Base-by-base conservation (phyloP, 257 asterid species). In the Ocimum tenuiflorum region DNA sequence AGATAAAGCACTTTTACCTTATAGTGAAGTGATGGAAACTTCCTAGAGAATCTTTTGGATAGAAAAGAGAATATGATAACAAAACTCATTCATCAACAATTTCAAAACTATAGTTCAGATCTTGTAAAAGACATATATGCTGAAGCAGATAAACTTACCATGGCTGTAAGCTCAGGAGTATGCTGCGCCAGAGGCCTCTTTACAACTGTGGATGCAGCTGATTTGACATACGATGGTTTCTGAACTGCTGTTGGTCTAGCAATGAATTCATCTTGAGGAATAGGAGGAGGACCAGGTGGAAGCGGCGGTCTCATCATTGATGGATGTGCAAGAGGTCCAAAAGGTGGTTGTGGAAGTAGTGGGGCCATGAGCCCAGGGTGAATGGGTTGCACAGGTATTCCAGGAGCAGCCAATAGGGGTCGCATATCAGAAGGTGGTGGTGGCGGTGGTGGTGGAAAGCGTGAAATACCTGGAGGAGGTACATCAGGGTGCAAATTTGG, bases 161-260 rank as follows among this genome's bases (percentile, higher is more conserved):
- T 94, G 35, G 97, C 88, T 42, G 99, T 94, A 65, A 94, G 88
- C 79, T 90, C 99, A 41, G 99, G 99, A 20, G 97, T 94, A 77
- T 94, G 99, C 77, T 94, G 99, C 51, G 99, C 99, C 69, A 94
- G 85, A 75, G 97, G 99, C 82, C 96, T 94, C 86, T 94, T 94
- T 60, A 94, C 87, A 70, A 94, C 99, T 53, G 99, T 94, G 14
- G 99, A 85, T 54, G 97, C 96, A 69, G 99, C 99, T 64, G 97
- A 91, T 70, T 90, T 94, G 55, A 94, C 75, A 68, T 90, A 90
- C 24, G 99, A 94, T 61, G 99, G 96, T 82, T 86, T 90, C 68
- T 76, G 95, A 59, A 89, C 80, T 23, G 36, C 83, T 74, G 73
- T 59, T 68, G 75, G 84, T 74, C 86, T 73, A 17, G 79, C 77